These are phyloP conservation scores for Amborella trichopoda DNA, from an alignment of 164 flowering plant species.

Conservation along the genomic window DNA sequence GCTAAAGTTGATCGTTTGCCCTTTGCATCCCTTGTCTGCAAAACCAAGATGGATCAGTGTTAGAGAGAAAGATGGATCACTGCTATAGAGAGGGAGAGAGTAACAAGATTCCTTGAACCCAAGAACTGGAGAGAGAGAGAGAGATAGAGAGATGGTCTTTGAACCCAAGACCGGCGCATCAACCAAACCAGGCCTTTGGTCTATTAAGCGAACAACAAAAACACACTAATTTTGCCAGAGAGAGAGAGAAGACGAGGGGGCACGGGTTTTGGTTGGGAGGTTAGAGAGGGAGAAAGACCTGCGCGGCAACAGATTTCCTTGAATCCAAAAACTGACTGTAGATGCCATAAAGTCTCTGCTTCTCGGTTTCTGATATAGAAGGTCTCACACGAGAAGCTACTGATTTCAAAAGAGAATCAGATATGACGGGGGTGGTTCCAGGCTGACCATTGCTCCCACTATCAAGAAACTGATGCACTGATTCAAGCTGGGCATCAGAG, in stretches of 20 bases:
- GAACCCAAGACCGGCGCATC: too few species aligned
- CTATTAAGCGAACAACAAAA: too few species aligned
- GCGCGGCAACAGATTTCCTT: constrained; percentile 57
- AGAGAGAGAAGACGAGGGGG: too few species aligned
- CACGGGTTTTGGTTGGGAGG: too few species aligned
- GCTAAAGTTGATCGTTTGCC: constrained; percentile 79
- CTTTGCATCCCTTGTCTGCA: constrained; percentile 71
- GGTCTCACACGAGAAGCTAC: constrained; percentile 67
- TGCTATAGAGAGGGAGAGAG: neutral
- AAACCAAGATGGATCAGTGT: neutral
- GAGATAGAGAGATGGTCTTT: neutral
- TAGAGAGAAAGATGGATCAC: too few species aligned
- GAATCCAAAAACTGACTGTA: constrained; percentile 79
- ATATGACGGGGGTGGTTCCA: constrained; percentile 51
- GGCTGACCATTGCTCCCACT: constrained; percentile 15
- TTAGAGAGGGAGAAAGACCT: constrained; percentile 27
- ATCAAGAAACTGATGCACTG: constrained; percentile 66
- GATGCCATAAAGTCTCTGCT: constrained; percentile 53
- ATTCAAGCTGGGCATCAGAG: constrained; percentile 86
- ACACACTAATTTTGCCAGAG: too few species aligned
- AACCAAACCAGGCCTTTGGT: too few species aligned
- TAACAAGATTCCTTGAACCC: neutral
- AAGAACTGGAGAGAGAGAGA: neutral
- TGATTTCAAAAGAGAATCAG: constrained; percentile 42
- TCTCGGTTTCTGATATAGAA: constrained; percentile 83